Evolutionary conservation across 352 stramenopile genomes (phyloP).

Genomic region (Globisporangium parvum): DNA sequence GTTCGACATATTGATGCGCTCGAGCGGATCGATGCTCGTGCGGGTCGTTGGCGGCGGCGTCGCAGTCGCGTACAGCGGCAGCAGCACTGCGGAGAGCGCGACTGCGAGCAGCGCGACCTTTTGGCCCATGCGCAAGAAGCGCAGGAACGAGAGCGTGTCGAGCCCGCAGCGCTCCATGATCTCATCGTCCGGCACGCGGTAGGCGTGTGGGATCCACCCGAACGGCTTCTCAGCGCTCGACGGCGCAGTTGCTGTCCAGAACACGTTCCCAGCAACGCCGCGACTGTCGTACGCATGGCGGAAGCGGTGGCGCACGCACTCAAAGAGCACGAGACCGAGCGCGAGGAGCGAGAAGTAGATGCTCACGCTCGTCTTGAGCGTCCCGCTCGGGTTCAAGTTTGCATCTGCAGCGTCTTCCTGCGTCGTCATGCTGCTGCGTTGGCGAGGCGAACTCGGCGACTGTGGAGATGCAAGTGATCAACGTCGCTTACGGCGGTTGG

Average conservation of each 20-base stretch:
- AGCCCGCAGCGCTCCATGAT: constrained; percentile 65
- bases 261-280: constrained; percentile 21
- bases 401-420: constrained; percentile 41
- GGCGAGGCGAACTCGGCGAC: not conserved
- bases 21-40: constrained; percentile 38
- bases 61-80: constrained; percentile 67
- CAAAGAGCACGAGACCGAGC: constrained; percentile 50
- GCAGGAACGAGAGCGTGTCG: constrained; percentile 69
- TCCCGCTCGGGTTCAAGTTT: constrained; percentile 61
- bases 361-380: constrained; percentile 53
- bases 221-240: constrained; percentile 20
- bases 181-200: constrained; percentile 48
- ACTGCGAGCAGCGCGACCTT: constrained; percentile 63
- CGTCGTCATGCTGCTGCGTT: constrained; percentile 19
- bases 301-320: constrained; percentile 47
- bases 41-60: constrained; percentile 13
- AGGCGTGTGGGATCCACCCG: constrained; percentile 41
- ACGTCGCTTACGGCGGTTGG: too few species aligned
- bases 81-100: constrained; percentile 45
- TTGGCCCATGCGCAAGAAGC: constrained; percentile 58
- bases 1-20: constrained; percentile 75
- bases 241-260: constrained; percentile 17
- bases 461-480: too few species aligned
- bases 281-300: constrained; percentile 51
- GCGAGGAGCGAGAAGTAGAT: constrained; percentile 62